These are phyloP conservation scores for Heliocybe sulcata DNA, from an alignment of 1,284 basidiomycete genomes.

Conservation along the genomic window DNA sequence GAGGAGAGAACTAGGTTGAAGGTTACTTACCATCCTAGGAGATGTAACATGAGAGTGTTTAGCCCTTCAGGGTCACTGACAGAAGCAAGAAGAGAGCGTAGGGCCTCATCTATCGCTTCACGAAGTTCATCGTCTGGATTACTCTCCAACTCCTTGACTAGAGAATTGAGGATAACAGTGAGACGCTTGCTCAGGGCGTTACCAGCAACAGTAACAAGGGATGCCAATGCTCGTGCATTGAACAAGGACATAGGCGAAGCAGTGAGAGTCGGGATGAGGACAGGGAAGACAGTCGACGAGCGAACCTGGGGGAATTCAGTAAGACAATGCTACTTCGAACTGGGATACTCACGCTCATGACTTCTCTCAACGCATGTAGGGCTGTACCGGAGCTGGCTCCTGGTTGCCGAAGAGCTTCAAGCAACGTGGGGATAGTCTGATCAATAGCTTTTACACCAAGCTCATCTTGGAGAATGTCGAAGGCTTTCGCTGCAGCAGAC, in stretches of 20 bases:
- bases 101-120: slow-evolving; percentile 71
- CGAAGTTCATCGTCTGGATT: slow-evolving; percentile 63
- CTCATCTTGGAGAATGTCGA: slow-evolving; percentile 89
- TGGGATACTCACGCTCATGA: slow-evolving; percentile 72
- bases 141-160: slow-evolving; percentile 59
- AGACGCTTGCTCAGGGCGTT: slow-evolving; percentile 81
- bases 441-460: slow-evolving; percentile 91
- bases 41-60: slow-evolving; percentile 80
- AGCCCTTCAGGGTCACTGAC: slow-evolving; percentile 82
- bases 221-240: slow-evolving; percentile 90
- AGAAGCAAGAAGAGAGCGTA: slow-evolving; percentile 68
- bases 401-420: slow-evolving; percentile 89
- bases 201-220: slow-evolving; percentile 91
- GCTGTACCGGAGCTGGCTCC: slow-evolving; percentile 94
- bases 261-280: slow-evolving; percentile 92
- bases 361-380: slow-evolving; percentile 86
- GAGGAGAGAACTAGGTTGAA: background rate
- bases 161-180: slow-evolving; percentile 66
- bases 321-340: background rate
- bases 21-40: slow-evolving; percentile 76
- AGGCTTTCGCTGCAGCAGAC: slow-evolving; percentile 87
- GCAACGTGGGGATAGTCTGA: slow-evolving; percentile 90
- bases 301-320: slow-evolving; percentile 53
- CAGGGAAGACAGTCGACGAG: slow-evolving; percentile 93
- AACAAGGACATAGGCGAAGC: slow-evolving; percentile 89